phyloP scores from a whole-genome alignment of 2,329 filamentous ascomycete genomes.

The Fusarium camptoceras region DNA sequence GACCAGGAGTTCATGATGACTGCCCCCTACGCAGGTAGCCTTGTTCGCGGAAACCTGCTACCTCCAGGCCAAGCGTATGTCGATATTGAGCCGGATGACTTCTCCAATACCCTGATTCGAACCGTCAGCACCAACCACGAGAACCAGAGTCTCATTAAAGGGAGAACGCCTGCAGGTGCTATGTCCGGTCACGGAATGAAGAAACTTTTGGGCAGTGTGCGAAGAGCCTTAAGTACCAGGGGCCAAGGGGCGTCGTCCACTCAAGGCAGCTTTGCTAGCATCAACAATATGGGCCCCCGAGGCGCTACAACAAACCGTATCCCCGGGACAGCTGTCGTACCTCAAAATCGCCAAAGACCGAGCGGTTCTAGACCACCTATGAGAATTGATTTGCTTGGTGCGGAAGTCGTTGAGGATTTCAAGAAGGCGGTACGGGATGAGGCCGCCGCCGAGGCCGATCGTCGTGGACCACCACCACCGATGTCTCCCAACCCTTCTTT shows the following conservation, averaged over 20 bases:
- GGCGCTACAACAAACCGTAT: constrained; percentile 68
- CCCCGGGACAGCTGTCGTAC: constrained; percentile 70
- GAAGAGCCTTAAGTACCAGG: constrained; percentile 78
- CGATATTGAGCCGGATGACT: constrained; percentile 69
- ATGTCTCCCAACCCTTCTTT: constrained; percentile 44
- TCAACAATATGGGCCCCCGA: constrained; percentile 62
- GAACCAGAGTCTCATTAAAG: constrained; percentile 56
- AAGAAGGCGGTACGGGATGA: constrained; percentile 79
- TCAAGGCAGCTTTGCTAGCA: constrained; percentile 60
- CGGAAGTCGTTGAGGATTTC: constrained; percentile 81
- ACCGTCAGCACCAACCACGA: constrained; percentile 65
- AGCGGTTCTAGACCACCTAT: constrained; percentile 64
- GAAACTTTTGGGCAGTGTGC: constrained; percentile 86
- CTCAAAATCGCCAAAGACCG: constrained; percentile 61
- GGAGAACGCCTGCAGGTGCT: constrained; percentile 64
- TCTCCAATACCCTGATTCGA: constrained; percentile 60
- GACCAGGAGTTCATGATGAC: constrained; percentile 70
- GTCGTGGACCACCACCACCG: constrained; percentile 34
- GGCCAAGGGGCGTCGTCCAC: constrained; percentile 59
- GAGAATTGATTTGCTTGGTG: constrained; percentile 85
- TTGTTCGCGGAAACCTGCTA: constrained; percentile 87
- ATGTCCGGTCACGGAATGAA: constrained; percentile 82
- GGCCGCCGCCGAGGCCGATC: constrained; percentile 54
- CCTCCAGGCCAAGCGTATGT: constrained; percentile 87
- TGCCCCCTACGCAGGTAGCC: constrained; percentile 79